phyloP scores from a whole-genome alignment of 768 basidiomycete species.

The Suillus hirtellus region DNA sequence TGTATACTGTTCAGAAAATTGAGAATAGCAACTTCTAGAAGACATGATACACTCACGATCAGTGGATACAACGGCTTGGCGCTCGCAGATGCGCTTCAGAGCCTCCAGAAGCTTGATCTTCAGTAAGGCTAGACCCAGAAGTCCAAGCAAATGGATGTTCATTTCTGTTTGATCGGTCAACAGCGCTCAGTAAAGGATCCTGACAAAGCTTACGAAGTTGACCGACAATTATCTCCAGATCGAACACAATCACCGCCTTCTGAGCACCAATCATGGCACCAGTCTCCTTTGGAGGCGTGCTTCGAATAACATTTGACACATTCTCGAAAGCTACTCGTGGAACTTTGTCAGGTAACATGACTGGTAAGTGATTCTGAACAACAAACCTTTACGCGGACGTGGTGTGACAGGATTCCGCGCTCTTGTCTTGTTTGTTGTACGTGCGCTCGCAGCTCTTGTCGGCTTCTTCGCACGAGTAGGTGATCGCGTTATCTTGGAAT shows the following conservation, averaged over 20 bases:
- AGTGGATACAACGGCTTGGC: slow-evolving; percentile 39
- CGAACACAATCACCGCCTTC: slow-evolving; percentile 14
- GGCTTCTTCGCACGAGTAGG: slow-evolving; percentile 11
- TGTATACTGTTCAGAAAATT: slow-evolving; percentile 47
- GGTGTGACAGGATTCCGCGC: slow-evolving; percentile 45
- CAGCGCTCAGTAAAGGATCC: slow-evolving; percentile 4
- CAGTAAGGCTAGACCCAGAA: slow-evolving; percentile 64
- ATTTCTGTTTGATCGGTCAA: slow-evolving; percentile 41
- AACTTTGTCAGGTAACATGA: background rate
- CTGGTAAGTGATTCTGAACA: background rate
- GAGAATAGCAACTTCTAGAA: background rate
- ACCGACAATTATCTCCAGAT: slow-evolving; percentile 38
- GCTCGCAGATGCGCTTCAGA: slow-evolving; percentile 60
- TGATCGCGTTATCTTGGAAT: slow-evolving; percentile 20
- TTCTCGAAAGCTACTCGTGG: slow-evolving; percentile 12
- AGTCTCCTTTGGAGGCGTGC: slow-evolving; percentile 1
- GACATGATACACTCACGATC: slow-evolving; percentile 43
- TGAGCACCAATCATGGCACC: slow-evolving; percentile 4
- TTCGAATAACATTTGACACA: slow-evolving; percentile 22
- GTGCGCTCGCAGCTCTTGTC: slow-evolving; percentile 13
- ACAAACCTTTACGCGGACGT: slow-evolving; percentile 42
- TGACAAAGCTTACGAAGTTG: slow-evolving; percentile 51
- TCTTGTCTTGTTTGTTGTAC: slow-evolving; percentile 24
- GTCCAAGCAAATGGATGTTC: slow-evolving; percentile 60
- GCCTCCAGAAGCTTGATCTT: slow-evolving; percentile 70